Conservation (phyloP, 352 stramenopile genomes). For the Phytophthora nicotianae region DNA sequence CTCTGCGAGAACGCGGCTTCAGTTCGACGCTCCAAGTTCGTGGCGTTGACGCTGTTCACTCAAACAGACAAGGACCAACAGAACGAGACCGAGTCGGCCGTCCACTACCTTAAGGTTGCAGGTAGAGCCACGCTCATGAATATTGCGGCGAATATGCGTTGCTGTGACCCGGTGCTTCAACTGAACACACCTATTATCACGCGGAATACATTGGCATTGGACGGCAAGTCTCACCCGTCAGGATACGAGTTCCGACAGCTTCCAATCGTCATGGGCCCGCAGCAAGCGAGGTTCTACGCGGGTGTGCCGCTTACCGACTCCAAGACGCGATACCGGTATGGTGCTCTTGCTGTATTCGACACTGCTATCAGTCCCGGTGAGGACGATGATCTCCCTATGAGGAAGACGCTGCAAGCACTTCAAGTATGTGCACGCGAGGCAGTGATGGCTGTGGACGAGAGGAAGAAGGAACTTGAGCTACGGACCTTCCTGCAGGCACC, state of each 20-base stretch:
- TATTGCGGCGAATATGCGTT: constrained; percentile 61
- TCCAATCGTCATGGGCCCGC: constrained; percentile 69
- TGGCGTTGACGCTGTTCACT: constrained; percentile 63
- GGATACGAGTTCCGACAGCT: constrained; percentile 61
- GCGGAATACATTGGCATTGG: constrained; percentile 43
- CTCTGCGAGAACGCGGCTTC: constrained; percentile 56
- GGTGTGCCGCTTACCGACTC: constrained; percentile 61
- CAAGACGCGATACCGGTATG: constrained; percentile 48
- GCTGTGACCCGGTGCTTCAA: constrained; percentile 69
- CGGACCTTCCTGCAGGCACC: constrained; percentile 57
- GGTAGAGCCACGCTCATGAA: constrained; percentile 57
- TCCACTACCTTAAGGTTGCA: constrained; percentile 58
- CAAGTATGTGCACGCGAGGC: constrained; percentile 42
- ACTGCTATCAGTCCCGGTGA: constrained; percentile 35
- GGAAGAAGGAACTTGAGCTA: constrained; percentile 53
- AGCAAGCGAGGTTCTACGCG: constrained; percentile 76
- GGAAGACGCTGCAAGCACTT: constrained; percentile 36
- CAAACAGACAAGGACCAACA: constrained; percentile 16
- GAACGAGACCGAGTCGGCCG: constrained; percentile 21
- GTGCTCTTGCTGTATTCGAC: constrained; percentile 75
- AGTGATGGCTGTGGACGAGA: constrained; percentile 47
- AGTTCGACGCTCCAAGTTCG: constrained; percentile 54
- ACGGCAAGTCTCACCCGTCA: constrained; percentile 32
- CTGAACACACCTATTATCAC: constrained; percentile 51
- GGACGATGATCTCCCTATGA: constrained; percentile 49